Percentiles rank a stretch among this genome's conserved stretches.
Evolutionary conservation across 192 early-diverging fungal genomes (phyloP).

Genomic region (Entomortierella parvispora): DNA sequence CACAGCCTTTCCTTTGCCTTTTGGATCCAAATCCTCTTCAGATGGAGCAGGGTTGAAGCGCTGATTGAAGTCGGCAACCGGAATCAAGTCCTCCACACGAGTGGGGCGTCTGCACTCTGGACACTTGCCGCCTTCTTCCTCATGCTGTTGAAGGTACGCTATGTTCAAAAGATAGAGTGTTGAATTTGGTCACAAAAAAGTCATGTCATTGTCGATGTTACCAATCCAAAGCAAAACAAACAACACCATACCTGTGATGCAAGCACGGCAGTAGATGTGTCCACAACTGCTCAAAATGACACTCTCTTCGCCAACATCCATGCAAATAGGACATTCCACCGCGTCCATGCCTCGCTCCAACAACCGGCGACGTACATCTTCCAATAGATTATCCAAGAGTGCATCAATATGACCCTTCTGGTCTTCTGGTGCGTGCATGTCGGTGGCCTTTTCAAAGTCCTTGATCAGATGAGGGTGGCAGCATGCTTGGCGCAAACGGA

Average conservation of each 20-base stretch:
- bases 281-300: constrained; percentile 40
- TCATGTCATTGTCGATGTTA: too few relatives aligned
- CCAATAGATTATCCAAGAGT: constrained; percentile 29
- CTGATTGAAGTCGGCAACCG: constrained; percentile 40
- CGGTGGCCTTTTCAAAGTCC: constrained; percentile 35
- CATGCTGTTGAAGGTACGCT: constrained; percentile 36
- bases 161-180: not conserved
- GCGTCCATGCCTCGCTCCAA: constrained; percentile 35
- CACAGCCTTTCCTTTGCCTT: constrained; percentile 38
- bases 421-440: not conserved
- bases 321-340: constrained; percentile 52
- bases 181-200: not conserved
- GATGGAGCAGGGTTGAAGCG: constrained; percentile 24
- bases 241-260: constrained; percentile 47
- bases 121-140: constrained; percentile 41
- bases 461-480: constrained; percentile 60
- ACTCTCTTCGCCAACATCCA: constrained; percentile 48
- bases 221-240: too few relatives aligned
- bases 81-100: constrained; percentile 14
- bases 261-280: constrained; percentile 48
- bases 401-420: constrained; percentile 12
- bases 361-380: constrained; percentile 29
- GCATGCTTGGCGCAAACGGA: constrained; percentile 65
- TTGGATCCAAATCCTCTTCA: constrained; percentile 6
- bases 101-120: constrained; percentile 32